Base-by-base conservation (phyloP, 139 green algal species). In the Chara braunii region DNA sequence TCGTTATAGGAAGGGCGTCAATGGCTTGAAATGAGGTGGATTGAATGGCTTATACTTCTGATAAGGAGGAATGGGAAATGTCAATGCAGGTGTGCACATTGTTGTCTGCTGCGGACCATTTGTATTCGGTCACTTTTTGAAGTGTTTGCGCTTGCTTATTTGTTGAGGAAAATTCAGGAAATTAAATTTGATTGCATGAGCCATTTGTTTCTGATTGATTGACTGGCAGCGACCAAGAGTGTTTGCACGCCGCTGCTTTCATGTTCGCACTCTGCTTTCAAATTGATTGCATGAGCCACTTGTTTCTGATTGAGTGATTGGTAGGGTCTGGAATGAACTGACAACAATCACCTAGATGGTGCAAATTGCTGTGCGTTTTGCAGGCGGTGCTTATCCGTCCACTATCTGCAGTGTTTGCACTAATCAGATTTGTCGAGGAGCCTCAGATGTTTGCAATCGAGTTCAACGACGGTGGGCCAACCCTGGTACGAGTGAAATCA, bases 391-490 rank as follows among this genome's bases (percentile, higher is more conserved):
- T 69, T 36, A 33, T 37, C 24, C 66, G 59, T 2, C 67, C 64
- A 22, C 58, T 76, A 12, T 52, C 59, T 23, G 23, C 58, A 1
- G 32, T 73, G 8, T 48, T 37, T 18, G 58, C 67, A 1, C 43
- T 76, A 6, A 60, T 76, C 36, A 43, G 60, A 8, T 64, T 43
- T 14, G 37, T 31, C 9, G 67, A 76, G 35, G 67, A 76, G 7
- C 67, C 67, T 4, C 67, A 76, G 45, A 11, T 63, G 58, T 33
- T 76, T 1, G 42, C 36, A 7, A 11, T 76, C 2, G 67, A 76
- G 67, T 76, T 64, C 36, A 31, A 11, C 24, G 35, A 76, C 22
- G 67, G 67, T 30, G 23, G 26, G 11, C 57, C 65, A 6, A 60
- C 61, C 18, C 48, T 52, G 14, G 61, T 70, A 4, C 29, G 59